Evolutionary conservation across 352 stramenopile genomes (phyloP), one percentile per base, ranked within the genome.

Genomic region (Pythium insidiosum): DNA sequence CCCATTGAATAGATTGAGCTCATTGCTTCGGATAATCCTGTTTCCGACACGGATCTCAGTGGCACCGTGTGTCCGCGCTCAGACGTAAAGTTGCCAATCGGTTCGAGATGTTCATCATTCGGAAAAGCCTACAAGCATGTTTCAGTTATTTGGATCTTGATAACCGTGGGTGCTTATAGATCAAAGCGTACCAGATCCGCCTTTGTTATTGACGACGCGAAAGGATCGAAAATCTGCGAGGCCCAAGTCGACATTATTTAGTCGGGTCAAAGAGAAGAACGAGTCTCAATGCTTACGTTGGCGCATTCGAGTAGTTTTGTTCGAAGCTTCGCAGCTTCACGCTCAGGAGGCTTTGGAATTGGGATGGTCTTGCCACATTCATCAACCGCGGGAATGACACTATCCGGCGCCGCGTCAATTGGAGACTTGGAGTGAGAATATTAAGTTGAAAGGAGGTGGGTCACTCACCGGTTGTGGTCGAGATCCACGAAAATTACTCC

Each of bases 401-500:
- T 88, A 15, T 4, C 21, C 11, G 23, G n/a, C n/a, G n/a, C n/a
- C n/a, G n/a, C n/a, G n/a, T n/a, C n/a, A n/a, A 40, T 25, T 20
- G 20, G 23, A 3, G 22, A 28, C 6, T 51, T 9, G 22, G 23
- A 5, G 4, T 1, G 11, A 31, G 22, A 6, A 19, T 30, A 16
- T 11, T 16, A 35, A 2, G 16, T 4, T 20, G 19, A 21, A 4
- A 18, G n/a, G 11, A 16, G 19, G 18, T n/a, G 16, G 24, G 10
- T 10, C 0, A 53, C 47, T 18, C 53, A 85, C 73, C 74, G 65
- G 47, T 98, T 96, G 38, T 90, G 73, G 56, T 98, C 93, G 12
- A 98, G 53, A 70, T 98, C 91, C 1, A 98, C 87, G 38, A 97
- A 97, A 5, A 98, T 73, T 6, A 98, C 88, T 7, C 84, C 87